Base-by-base conservation (phyloP, 2,329 filamentous ascomycete genomes). In the Cercospora zeina region DNA sequence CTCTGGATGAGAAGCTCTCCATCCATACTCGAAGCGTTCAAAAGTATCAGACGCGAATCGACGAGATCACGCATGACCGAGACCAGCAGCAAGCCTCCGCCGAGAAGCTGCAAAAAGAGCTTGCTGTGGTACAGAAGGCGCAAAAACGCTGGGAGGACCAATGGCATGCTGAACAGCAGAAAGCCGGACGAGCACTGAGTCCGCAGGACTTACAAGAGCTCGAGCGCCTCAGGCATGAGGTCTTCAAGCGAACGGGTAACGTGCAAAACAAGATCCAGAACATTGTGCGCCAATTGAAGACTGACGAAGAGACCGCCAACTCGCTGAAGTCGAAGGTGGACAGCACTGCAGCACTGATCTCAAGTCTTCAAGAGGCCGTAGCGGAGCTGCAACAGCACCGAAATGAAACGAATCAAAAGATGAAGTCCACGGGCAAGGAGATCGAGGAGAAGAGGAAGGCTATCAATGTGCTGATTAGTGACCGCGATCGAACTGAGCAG, bases 301-400 rank as follows among this genome's bases (percentile, higher is more conserved):
- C 91, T 0, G 93, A 97, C 71, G 89, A 93, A 65, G 92, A 96
- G 63, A 95, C 92, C 0, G 89, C 93, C 63, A 93, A 90, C 71
- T 96, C 89, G 66, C 81, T 97, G 65, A 93, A 90, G 76, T 90
- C 90, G 72, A 96, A 92, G 74, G 88, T 97, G 33, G 91, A 96
- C 67, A 87, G 83, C 59, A 86, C 88, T 14, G 83, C 95, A 66
- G 88, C 87, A 69, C 85, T 89, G 36, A 82, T 90, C 11, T 85
- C 90, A 65, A 91, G 89, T 67, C 80, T 95, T 4, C 86, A 91
- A 64, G 82, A 83, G 3, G 92, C 97, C 65, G 79, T 92, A 14
- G 78, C 82, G 39, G 84, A 83, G 14, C 85, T 96, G 63, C 82
- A 84, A 63, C 87, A 91, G 69, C 86, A 90, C 61, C 89, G 86